phyloP scores from a whole-genome alignment of 805 yeast species.

The Suhomyces xylopsoci region DNA sequence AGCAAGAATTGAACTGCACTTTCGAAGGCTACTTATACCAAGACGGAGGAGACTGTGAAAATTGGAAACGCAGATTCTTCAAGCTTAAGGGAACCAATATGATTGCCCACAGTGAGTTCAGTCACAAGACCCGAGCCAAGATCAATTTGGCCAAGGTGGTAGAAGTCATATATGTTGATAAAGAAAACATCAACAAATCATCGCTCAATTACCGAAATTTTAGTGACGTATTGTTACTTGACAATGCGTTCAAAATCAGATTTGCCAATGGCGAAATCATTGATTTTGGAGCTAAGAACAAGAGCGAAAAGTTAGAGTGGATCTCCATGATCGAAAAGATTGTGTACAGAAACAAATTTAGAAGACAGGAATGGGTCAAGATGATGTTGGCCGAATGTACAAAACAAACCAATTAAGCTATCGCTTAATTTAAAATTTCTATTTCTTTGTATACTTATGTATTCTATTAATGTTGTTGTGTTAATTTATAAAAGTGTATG shows the following conservation, averaged over 20 bases:
- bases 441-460: constrained; percentile 3
- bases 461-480: constrained; percentile 4
- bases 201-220: constrained; percentile 51
- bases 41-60: constrained; percentile 85
- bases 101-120: constrained; percentile 70
- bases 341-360: constrained; percentile 52
- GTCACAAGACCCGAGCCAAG: constrained; percentile 67
- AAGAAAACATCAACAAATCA: constrained; percentile 27
- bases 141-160: constrained; percentile 72
- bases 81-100: constrained; percentile 68
- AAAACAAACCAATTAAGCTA: not conserved
- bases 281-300: constrained; percentile 80
- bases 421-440: not conserved
- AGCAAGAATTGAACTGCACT: constrained; percentile 18
- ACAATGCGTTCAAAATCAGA: constrained; percentile 69
- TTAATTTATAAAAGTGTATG: not conserved
- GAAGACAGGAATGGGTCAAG: constrained; percentile 62
- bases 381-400: constrained; percentile 31
- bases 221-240: constrained; percentile 67
- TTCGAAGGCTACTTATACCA: constrained; percentile 77
- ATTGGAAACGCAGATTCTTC: constrained; percentile 72
- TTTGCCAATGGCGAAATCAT: constrained; percentile 81
- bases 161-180: constrained; percentile 46
- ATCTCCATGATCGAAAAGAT: constrained; percentile 54
- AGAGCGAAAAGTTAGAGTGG: constrained; percentile 64